Evolutionary conservation across 768 basidiomycete genomes (phyloP).

Genomic region (Tylopilus cervinicoccineus): DNA sequence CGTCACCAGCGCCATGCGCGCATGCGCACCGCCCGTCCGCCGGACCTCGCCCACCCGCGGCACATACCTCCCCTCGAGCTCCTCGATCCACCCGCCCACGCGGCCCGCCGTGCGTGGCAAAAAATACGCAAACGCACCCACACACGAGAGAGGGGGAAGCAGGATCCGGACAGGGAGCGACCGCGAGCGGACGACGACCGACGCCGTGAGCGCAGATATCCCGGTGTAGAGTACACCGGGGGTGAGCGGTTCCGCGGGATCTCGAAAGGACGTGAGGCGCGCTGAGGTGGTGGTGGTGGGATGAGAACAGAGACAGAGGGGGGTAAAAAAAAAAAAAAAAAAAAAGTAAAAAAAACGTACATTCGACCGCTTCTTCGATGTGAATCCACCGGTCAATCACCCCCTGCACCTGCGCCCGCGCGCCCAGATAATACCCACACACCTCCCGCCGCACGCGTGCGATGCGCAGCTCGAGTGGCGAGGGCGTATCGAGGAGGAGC

Average conservation of each 20-base stretch:
- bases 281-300: too few species aligned
- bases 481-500: conserved; percentile 68
- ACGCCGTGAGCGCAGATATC: conserved; percentile 82
- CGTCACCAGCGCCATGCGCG: conserved; percentile 54
- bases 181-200: conserved; percentile 81
- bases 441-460: conserved; percentile 60
- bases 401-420: conserved; percentile 64
- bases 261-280: conserved; percentile 78
- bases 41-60: conserved; percentile 70
- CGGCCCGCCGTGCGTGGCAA: conserved; percentile 79
- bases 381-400: conserved; percentile 81
- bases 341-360: conserved; percentile 44
- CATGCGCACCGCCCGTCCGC: conserved; percentile 57
- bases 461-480: conserved; percentile 74
- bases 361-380: conserved; percentile 79
- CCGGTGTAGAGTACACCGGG: conserved; percentile 91
- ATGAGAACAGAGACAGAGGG: too few species aligned
- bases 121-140: conserved; percentile 75
- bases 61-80: conserved; percentile 67
- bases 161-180: conserved; percentile 61
- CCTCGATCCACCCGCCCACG: conserved; percentile 57
- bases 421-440: conserved; percentile 51
- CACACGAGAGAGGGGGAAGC: conserved; percentile 72
- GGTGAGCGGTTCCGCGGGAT: conserved; percentile 76
- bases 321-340: too few species aligned